Evolutionary conservation across 306 rosid genomes (phyloP).

Genomic region (Glycine latifolia): DNA sequence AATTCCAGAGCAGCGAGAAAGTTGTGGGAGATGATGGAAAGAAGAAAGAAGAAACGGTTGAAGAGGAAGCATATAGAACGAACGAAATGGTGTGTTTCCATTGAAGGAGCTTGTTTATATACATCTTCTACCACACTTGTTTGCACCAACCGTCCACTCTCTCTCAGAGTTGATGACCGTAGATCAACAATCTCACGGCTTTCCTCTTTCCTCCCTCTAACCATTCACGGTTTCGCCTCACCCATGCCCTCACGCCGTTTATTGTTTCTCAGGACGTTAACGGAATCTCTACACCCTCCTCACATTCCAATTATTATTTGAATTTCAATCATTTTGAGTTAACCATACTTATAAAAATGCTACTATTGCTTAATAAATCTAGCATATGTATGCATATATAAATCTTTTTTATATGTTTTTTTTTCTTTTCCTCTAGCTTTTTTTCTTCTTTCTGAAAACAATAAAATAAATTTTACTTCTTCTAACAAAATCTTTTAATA

Average conservation of each 20-base stretch:
- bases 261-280: not conserved
- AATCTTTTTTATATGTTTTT: too few relatives aligned
- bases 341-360: too few relatives aligned
- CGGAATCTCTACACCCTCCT: slow-evolving; percentile 57
- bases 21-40: slow-evolving; percentile 1
- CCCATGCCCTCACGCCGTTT: not conserved
- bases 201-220: not conserved
- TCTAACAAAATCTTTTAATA: too few relatives aligned
- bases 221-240: slow-evolving; percentile 52
- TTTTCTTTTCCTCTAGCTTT: too few relatives aligned
- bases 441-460: too few relatives aligned
- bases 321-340: not conserved
- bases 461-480: too few relatives aligned
- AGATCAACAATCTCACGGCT: slow-evolving; percentile 28
- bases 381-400: too few relatives aligned
- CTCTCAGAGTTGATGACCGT: slow-evolving; percentile 48
- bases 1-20: slow-evolving; percentile 37
- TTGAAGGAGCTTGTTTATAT: slow-evolving; percentile 51
- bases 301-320: slow-evolving; percentile 13
- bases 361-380: too few relatives aligned
- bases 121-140: slow-evolving; percentile 50
- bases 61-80: slow-evolving; percentile 22
- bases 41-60: not conserved
- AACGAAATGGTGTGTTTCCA: slow-evolving; percentile 54
- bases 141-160: slow-evolving; percentile 58